phyloP scores from a whole-genome alignment of 2,329 filamentous ascomycete species.

The Venturia asperata region DNA sequence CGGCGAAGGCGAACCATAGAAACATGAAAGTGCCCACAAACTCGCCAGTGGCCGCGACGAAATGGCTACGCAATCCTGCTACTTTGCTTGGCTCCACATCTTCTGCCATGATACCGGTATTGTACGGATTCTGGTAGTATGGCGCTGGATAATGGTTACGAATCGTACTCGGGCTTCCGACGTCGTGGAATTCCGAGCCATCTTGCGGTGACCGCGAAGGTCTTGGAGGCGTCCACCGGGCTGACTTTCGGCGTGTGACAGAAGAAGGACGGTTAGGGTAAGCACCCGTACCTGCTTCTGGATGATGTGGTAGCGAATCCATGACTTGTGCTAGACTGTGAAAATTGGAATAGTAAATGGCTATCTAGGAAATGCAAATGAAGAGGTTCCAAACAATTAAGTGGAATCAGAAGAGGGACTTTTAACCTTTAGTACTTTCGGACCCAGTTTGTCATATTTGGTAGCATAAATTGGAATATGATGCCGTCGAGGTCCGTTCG shows the following conservation, averaged over 20 bases:
- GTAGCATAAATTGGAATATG: constrained; percentile 2
- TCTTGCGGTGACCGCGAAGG: neutral
- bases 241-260: neutral
- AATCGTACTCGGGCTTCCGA: constrained; percentile 2
- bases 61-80: constrained; percentile 28
- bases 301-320: neutral
- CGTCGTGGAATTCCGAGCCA: neutral
- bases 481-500: constrained; percentile 4
- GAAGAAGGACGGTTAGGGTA: constrained; percentile 1
- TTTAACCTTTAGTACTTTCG: neutral
- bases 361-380: neutral
- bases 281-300: constrained; percentile 3
- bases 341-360: neutral
- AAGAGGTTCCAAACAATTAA: neutral
- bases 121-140: neutral
- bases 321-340: neutral
- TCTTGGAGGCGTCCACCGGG: neutral
- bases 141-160: neutral
- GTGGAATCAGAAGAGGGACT: neutral
- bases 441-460: neutral
- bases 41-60: constrained; percentile 41
- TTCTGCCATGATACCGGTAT: neutral
- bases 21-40: constrained; percentile 42
- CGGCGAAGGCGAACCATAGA: constrained; percentile 36
- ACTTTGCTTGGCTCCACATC: neutral